Conservation (phyloP, 495 filamentous ascomycete species). For the Neurospora sp. region DNA sequence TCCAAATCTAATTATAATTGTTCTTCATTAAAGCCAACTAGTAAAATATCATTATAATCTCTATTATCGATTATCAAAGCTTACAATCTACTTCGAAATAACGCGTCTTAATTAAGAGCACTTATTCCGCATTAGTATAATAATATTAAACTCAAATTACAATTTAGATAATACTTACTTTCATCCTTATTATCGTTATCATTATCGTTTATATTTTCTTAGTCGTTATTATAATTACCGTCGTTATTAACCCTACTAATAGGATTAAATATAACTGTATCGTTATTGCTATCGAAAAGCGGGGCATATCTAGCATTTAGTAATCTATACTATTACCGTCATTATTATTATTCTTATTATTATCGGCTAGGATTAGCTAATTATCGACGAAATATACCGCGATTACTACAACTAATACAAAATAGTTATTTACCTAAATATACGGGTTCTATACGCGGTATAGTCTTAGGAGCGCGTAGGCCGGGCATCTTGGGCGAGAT, state of each 20-base stretch:
- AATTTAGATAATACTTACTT: background rate
- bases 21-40: too few species aligned
- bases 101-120: background rate
- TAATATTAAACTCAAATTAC: background rate
- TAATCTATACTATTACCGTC: background rate
- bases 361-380: background rate
- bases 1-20: too few species aligned
- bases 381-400: too few species aligned
- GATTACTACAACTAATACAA: too few species aligned
- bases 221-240: background rate
- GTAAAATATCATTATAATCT: background rate
- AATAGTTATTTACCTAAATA: too few species aligned
- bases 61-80: background rate
- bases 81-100: background rate
- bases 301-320: background rate
- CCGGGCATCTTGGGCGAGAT: too few species aligned
- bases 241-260: too few species aligned
- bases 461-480: too few species aligned
- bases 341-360: background rate
- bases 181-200: background rate
- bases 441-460: too few species aligned
- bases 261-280: background rate
- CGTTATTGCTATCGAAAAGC: background rate
- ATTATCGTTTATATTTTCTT: background rate
- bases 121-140: too few species aligned